Evolutionary conservation across 176 grass and related monocot genomes (phyloP), one percentile per base, ranked within the genome.

Genomic region (Melocanna baccifera): DNA sequence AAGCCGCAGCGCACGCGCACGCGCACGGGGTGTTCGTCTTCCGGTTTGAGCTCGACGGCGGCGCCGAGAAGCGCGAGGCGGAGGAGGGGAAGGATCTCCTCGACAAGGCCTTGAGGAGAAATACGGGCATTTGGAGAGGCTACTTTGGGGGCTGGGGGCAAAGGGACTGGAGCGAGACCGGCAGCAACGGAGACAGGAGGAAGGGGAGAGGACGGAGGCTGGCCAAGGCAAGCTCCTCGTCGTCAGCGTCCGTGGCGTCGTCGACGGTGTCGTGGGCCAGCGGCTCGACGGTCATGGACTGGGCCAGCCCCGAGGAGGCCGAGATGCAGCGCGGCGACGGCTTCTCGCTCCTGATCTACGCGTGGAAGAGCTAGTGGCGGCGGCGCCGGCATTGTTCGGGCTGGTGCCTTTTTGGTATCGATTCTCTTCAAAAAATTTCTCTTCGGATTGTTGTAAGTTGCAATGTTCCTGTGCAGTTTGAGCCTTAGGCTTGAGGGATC

Each of bases 241-340:
- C 91, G 40, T 91, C 91, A 32, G 85, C 91, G 42, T 88, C 87
- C 67, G 81, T 84, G 57, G 81, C 85, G 4, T 97, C 94, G 36
- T 94, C 94, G 16, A 75, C 76, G 13, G 92, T 85, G 58, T 97
- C 94, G 50, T 90, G 85, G 61, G 84, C 83, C 7, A 92, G 94
- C 58, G 84, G 77, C 18, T 97, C 90, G 30, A 92, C 94, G 22
- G 83, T 97, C 29, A 94, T 97, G 92, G 92, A 97, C 59, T 97
- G 94, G 94, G 78, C 91, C 18, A 97, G 94, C 81, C 87, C 89
- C 7, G 91, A 97, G 85, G 94, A 97, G 57, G 58, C 83, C 12
- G 92, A 94, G 73, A 78, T 97, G 92, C 86, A 90, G 83, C 80
- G 76, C 8, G 78, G 83, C 23, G 73, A 94, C 34, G 92, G 92